Evolutionary conservation across 139 green algal species (phyloP), one percentile per base, ranked within the genome.

Genomic region (Chlamydomonas sp.): DNA sequence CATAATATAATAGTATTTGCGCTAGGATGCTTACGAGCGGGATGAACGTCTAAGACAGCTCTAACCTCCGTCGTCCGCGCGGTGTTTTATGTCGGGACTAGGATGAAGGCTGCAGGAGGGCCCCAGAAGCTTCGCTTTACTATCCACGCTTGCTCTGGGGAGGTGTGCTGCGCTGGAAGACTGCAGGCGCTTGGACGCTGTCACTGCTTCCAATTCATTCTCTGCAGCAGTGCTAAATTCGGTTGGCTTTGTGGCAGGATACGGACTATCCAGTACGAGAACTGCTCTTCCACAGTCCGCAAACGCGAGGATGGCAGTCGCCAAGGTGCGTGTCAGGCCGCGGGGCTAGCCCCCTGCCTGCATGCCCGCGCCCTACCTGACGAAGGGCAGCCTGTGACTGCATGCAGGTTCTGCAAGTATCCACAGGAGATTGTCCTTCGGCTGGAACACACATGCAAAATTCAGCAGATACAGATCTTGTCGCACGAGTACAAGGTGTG

Each of bases 401-500:
- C 9, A 10, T 80, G 80, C 93, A 98, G 95, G 86, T 95, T 96
- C 77, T 97, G 91, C 88, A 94, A 93, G 66, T 99, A 95, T 68
- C 97, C 97, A 15, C 96, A 98, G 77, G 94, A 98, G 77, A 79
- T 99, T 14, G 75, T 95, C 10, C 69, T 99, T 63, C 72, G 85
- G 31, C 84, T 99, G 16, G 95, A 98, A 62, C 62, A 85, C 2
- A 89, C 94, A 0, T 90, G 88, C 7, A 94, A 94, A 17, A 84
- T 99, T 0, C 90, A 95, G n/a, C 96, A 98, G 88, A 96, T 99
- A 16, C 96, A 99, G 87, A 94, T 99, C 14, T 90, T 99, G 6
- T 97, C 94, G 2, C 97, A 99, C 78, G 97, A 99, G 85, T 98
- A 96, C 94, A 99, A 99, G 95, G 94, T 96, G 78, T 0, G 89